Evolutionary conservation across 2,329 filamentous ascomycete genomes (phyloP), one percentile per base, ranked within the genome.

Genomic region (Chaetothyriales sp.): DNA sequence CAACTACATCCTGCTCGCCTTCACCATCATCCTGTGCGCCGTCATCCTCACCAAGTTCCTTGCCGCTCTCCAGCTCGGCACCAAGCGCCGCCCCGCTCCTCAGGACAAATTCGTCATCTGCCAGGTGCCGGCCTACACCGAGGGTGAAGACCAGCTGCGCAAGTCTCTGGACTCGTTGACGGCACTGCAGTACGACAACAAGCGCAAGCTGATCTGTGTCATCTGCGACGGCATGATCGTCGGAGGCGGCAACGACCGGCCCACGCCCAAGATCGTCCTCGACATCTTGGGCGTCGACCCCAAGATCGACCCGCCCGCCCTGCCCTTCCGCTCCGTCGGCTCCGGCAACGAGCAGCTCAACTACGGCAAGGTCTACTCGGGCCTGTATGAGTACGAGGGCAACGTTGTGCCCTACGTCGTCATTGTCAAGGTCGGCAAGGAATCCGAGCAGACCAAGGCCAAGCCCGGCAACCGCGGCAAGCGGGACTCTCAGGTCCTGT

Each of bases 21-120:
- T 95, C 64, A 86, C 89, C n/a, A 75, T 94, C 63, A 73, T 97
- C 10, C 73, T 98, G 50, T 88, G 85, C 64, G 56, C 77, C 1
- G 86, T 95, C 55, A 89, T 97, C 58, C 64, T 82, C 48, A 71
- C 86, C 70, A 98, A 97, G 69, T 98, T 98, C 71, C 67, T 98
- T 63, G 82, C 92, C 49, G 92, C 92, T 10, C 76, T 98, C 44
- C 92, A 95, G 63, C 86, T 98, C 55, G 89, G 90, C 46, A 89
- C 89, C 4, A 95, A 95, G 72, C 81, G 86, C 54, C 83, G 87
- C 18, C 92, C 92, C 2, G 78, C 85, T 5, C 85, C 89, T 40
- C 92, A 97, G 68, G 92, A 98, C 69, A 98, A 97, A 66, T 98
- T 98, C 62, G 89, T 98, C 61, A 97, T 98, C 60, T 97, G 92